Conservation (phyloP, 306 rosid genomes). For the Cicer arietinum region DNA sequence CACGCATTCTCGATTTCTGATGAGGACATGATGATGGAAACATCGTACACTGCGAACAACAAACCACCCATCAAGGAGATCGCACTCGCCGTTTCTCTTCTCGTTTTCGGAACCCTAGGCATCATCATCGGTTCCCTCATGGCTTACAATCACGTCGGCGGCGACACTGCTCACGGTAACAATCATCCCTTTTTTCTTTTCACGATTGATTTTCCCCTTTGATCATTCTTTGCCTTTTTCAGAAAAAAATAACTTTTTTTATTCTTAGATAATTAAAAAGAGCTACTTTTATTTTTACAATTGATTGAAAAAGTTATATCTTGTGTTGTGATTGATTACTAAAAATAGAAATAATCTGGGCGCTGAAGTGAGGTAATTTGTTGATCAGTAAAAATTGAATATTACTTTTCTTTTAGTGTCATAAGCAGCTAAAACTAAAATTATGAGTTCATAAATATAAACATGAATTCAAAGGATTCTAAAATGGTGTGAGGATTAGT, state of each 20-base stretch:
- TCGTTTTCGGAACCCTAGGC: conserved; percentile 78
- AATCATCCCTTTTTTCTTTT: background rate
- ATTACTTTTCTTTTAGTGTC: background rate
- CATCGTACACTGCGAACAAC: conserved; percentile 71
- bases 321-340: background rate
- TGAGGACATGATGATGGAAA: conserved; percentile 90
- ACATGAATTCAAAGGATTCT: background rate
- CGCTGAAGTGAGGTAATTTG: background rate
- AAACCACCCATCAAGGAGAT: conserved; percentile 92
- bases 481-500: background rate
- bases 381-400: too few species aligned
- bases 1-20: conserved; percentile 94
- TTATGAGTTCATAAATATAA: background rate
- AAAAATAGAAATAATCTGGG: background rate
- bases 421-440: background rate
- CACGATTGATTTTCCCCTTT: background rate
- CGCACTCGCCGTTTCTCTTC: conserved; percentile 87
- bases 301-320: background rate
- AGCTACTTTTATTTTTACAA: background rate
- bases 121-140: conserved; percentile 77
- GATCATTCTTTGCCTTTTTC: background rate
- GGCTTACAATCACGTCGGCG: conserved; percentile 84
- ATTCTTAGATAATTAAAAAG: background rate
- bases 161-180: conserved; percentile 90
- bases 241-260: background rate